phyloP scores from a whole-genome alignment of 305 asterid species.

The Petunia hybrid region DNA sequence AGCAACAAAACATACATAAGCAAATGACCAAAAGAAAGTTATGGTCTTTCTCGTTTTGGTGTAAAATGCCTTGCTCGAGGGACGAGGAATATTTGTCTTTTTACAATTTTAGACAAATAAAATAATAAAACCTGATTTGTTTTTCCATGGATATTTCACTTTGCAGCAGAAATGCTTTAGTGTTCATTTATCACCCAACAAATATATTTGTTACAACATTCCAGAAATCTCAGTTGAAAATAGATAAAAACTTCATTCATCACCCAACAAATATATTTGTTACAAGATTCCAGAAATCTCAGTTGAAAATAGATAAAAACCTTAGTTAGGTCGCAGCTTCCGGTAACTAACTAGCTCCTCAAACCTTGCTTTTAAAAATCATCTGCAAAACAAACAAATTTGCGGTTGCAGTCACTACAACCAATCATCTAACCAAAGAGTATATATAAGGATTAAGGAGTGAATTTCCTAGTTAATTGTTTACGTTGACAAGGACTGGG shows the following conservation, averaged over 20 bases:
- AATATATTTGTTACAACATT: too few relatives aligned
- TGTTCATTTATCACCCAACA: background rate
- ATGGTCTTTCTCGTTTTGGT: background rate
- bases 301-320: too few relatives aligned
- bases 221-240: background rate
- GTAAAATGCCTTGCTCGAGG: background rate
- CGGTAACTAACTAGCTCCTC: background rate
- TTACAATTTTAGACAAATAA: background rate
- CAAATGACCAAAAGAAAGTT: background rate
- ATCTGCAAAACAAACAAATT: constrained; percentile 3
- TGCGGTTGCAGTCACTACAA: background rate
- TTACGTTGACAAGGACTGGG: background rate
- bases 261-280: too few relatives aligned
- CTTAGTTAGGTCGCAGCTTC: background rate
- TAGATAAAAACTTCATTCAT: too few relatives aligned
- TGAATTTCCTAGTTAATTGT: background rate
- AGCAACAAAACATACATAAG: background rate
- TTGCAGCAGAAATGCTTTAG: background rate
- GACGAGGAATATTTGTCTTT: background rate
- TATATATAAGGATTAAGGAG: background rate
- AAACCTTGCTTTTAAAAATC: background rate
- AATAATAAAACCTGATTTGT: too few relatives aligned
- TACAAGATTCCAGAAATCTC: too few relatives aligned
- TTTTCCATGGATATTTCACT: background rate
- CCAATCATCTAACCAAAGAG: background rate